These are phyloP conservation scores for Botrytis porri DNA, from an alignment of 2,329 filamentous ascomycete genomes.

Conservation along the genomic window DNA sequence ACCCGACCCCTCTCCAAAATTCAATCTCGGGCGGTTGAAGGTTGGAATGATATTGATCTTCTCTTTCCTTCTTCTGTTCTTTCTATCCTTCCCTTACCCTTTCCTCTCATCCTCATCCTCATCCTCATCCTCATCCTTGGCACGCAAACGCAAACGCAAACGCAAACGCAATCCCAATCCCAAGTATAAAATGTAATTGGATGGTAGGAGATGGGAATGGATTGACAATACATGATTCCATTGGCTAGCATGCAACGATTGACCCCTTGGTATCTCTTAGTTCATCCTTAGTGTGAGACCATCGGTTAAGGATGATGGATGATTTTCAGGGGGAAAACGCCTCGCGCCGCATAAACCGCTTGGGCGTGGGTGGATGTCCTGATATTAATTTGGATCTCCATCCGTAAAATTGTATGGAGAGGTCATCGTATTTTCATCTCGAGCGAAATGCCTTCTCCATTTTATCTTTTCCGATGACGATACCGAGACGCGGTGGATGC, in stretches of 20 bases:
- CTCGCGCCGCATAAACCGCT: slow-evolving; percentile 7
- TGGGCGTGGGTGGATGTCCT: background rate
- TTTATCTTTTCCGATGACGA: background rate
- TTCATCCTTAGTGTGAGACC: slow-evolving; percentile 9
- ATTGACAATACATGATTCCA: background rate
- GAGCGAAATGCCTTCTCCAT: background rate
- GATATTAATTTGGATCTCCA: background rate
- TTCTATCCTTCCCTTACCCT: background rate
- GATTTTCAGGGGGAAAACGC: slow-evolving; percentile 16
- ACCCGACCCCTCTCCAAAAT: background rate
- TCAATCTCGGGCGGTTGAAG: background rate
- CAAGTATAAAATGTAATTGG: background rate
- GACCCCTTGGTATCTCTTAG: background rate
- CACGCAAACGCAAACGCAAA: no score
- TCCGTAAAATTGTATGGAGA: background rate
- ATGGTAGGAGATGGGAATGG: background rate
- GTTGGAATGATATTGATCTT: background rate
- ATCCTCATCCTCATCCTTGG: no score
- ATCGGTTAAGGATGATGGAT: background rate
- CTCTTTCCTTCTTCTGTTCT: background rate
- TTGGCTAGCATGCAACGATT: background rate
- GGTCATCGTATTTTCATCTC: background rate
- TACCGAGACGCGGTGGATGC: background rate
- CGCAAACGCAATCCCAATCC: background rate
- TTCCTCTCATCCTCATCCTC: background rate